These are phyloP conservation scores for Arbutus unedo DNA, from an alignment of 148 eudicot genomes.

Conservation along the genomic window DNA sequence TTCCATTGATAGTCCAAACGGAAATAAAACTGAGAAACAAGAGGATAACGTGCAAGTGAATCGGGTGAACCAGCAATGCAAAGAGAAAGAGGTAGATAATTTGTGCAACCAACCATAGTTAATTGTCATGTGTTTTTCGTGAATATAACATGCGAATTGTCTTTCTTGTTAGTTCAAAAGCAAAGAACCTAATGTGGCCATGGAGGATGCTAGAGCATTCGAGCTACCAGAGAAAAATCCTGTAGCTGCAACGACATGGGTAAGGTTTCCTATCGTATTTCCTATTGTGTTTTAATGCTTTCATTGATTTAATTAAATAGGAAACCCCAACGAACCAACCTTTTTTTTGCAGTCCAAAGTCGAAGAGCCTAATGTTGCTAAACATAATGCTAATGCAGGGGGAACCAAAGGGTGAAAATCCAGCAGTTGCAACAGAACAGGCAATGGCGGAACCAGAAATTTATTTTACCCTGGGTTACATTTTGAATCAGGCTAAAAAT, in stretches of 20 bases:
- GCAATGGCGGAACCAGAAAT: no score
- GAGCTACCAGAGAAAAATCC: background rate
- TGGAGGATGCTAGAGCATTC: background rate
- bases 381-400: background rate
- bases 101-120: background rate
- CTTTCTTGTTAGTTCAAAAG: background rate
- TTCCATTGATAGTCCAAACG: no score
- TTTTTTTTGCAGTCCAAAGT: background rate
- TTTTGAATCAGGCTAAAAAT: no score
- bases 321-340: background rate
- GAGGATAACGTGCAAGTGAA: no score
- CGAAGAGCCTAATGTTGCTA: background rate
- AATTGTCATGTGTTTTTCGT: background rate
- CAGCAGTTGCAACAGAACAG: conserved; percentile 11
- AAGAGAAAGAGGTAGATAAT: no score
- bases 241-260: conserved; percentile 3
- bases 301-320: background rate
- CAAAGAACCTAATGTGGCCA: background rate
- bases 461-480: no score
- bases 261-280: background rate
- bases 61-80: no score
- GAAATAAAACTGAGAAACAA: no score
- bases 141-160: background rate
- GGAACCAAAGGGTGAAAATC: conserved; percentile 3
- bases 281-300: background rate